phyloP scores from a whole-genome alignment of 164 flowering plant species.

The Piper betle region DNA sequence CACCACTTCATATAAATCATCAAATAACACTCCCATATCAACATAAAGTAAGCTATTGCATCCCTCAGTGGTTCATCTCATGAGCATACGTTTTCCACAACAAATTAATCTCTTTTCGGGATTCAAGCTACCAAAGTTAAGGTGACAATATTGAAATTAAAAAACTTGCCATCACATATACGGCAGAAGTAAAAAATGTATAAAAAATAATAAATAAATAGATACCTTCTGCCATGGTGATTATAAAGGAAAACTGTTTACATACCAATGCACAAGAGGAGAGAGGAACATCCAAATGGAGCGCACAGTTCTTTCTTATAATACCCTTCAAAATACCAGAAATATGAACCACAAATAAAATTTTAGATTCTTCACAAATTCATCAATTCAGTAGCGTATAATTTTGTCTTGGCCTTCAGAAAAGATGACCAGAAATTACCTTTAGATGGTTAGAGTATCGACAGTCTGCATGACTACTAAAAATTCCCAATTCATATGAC shows the following conservation, averaged over 20 bases:
- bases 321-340: constrained; percentile 21
- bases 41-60: too few relatives aligned
- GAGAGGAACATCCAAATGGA: constrained; percentile 14
- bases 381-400: neutral
- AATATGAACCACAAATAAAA: neutral
- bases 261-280: constrained; percentile 45
- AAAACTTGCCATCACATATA: too few relatives aligned
- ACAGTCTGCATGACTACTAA: constrained; percentile 9
- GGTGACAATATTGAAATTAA: too few relatives aligned
- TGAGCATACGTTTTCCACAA: too few relatives aligned
- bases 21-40: too few relatives aligned
- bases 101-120: too few relatives aligned
- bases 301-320: constrained; percentile 20
- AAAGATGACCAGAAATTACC: constrained; percentile 17
- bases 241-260: too few relatives aligned
- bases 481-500: constrained; percentile 31
- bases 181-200: too few relatives aligned
- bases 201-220: too few relatives aligned
- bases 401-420: neutral
- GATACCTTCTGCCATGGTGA: neutral
- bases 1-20: too few relatives aligned
- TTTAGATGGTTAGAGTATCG: constrained; percentile 13
- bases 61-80: too few relatives aligned
- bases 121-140: too few relatives aligned
- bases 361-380: neutral